A percentile compares a stretch with the other conserved stretches of the same genome.
Evolutionary conservation across 805 yeast species (phyloP).

Genomic region (Teunomyces gatunensis): DNA sequence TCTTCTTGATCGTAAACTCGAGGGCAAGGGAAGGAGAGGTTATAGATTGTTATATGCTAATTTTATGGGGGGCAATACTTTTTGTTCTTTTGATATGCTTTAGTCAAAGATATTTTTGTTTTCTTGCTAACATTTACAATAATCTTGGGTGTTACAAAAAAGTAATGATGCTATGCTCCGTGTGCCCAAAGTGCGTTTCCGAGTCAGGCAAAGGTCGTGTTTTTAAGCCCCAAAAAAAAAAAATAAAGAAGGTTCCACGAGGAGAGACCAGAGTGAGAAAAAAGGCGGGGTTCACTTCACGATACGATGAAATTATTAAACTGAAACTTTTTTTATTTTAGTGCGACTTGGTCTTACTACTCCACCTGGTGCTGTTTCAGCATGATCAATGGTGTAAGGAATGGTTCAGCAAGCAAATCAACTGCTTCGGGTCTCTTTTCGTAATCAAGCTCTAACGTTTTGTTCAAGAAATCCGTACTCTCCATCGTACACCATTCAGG

Average conservation of each 20-base stretch:
- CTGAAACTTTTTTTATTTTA: too few relatives aligned
- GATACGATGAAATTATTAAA: too few relatives aligned
- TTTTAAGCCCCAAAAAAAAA: not conserved
- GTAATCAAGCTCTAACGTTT: conserved; percentile 75
- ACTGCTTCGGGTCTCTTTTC: conserved; percentile 71
- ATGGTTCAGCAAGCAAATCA: conserved; percentile 64
- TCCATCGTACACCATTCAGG: conserved; percentile 71
- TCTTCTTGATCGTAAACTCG: not conserved
- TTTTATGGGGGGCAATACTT: not conserved
- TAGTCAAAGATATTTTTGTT: not conserved
- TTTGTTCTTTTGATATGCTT: not conserved
- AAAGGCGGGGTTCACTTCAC: not conserved
- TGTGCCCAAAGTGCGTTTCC: not conserved
- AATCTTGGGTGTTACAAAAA: not conserved
- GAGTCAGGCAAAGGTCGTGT: conserved; percentile 4
- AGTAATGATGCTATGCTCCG: conserved; percentile 4
- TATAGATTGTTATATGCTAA: not conserved
- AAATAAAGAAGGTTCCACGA: not conserved
- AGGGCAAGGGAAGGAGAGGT: not conserved
- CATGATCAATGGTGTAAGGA: conserved; percentile 49
- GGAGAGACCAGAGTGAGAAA: not conserved
- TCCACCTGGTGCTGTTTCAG: conserved; percentile 5
- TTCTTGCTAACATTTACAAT: not conserved
- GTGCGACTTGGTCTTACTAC: not conserved
- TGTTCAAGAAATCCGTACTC: conserved; percentile 61